Base-by-base conservation (phyloP, 2,329 filamentous ascomycete species). In the Claviceps citrina region DNA sequence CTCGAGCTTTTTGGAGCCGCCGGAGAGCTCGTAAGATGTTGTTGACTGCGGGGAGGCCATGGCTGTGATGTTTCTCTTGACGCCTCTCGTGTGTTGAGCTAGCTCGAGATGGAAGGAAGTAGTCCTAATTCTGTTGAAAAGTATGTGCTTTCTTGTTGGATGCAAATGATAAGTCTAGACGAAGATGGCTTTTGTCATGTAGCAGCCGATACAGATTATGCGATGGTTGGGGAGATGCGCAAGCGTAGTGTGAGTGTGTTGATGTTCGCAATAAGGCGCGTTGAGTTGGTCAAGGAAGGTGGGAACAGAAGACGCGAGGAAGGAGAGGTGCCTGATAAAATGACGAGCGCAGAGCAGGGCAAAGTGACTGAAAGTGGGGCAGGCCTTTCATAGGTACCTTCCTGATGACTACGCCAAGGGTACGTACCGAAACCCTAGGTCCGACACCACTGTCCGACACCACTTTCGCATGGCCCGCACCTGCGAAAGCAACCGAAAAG, bases 1-100 rank as follows among this genome's bases (percentile, higher is more conserved):
- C 64, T 89, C 78, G 48, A 68, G 66, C 50, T 67, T 67, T 53
- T 69, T 70, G 52, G 70, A 65, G 43, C 55, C 60, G 43, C 55
- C 60, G 38, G 56, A 54, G 47, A 53, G 60, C 34, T 66, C 63
- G 47, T 64, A 54, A 25, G 62, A 61, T 40, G 57, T 56, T 34
- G 63, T 70, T 22, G 71, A 69, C 45, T 69, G 64, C 25, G 74
- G 74, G 9, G 73, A 70, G 22, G 75, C 68, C 76, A 79, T 78
- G 31, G 41, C 44, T 44, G 8, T 7, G 27, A 32, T 27, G 15
- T n/a, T 10, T 31, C 16, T 10, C 24, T 34, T 30, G 10, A 16
- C 13, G n/a, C 13, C 20, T 35, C 13, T 34, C 6, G 9, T 35
- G 24, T 27, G 25, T 15, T 24, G n/a, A 26, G 20, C 18, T 18